Conservation (phyloP, 305 asterid species). For the Fraxinus angustifolia region DNA sequence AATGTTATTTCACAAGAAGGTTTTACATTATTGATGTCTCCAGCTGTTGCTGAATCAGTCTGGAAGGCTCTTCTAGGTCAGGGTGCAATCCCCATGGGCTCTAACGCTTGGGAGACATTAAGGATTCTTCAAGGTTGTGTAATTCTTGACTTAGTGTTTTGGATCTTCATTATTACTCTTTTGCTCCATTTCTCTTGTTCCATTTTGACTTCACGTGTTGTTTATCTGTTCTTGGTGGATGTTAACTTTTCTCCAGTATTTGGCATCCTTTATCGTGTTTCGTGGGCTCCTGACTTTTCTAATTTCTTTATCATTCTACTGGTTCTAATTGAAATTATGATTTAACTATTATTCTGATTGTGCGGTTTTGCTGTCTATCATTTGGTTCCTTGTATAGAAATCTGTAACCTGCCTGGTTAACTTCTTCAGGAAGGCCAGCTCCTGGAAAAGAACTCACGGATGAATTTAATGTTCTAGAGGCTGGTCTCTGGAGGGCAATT, state of each 20-base stretch:
- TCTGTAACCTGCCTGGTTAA: slow-evolving; percentile 20
- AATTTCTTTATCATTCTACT: slow-evolving; percentile 16
- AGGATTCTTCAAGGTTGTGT: slow-evolving; percentile 79
- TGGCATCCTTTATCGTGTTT: slow-evolving; percentile 6
- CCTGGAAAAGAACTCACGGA: slow-evolving; percentile 87
- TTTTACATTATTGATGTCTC: slow-evolving; percentile 73
- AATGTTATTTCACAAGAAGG: slow-evolving; percentile 72
- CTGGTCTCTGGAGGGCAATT: slow-evolving; percentile 86
- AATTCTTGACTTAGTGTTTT: neutral
- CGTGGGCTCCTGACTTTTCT: slow-evolving; percentile 8
- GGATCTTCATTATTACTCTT: neutral
- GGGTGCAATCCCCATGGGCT: slow-evolving; percentile 73
- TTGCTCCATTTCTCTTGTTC: slow-evolving; percentile 4
- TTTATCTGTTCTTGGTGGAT: slow-evolving; percentile 4
- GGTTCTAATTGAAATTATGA: slow-evolving; percentile 1
- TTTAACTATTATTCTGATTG: slow-evolving; percentile 5
- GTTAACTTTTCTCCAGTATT: neutral
- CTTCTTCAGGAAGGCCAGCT: slow-evolving; percentile 78
- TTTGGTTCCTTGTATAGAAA: neutral
- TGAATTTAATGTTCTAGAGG: slow-evolving; percentile 90
- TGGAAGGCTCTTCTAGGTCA: slow-evolving; percentile 68
- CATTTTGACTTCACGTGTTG: slow-evolving; percentile 3
- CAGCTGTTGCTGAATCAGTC: slow-evolving; percentile 54
- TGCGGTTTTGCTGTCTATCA: neutral
- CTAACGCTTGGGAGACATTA: slow-evolving; percentile 81